Conservation (phyloP, 768 basidiomycete species). For the Kwoniella mangroviensis region DNA sequence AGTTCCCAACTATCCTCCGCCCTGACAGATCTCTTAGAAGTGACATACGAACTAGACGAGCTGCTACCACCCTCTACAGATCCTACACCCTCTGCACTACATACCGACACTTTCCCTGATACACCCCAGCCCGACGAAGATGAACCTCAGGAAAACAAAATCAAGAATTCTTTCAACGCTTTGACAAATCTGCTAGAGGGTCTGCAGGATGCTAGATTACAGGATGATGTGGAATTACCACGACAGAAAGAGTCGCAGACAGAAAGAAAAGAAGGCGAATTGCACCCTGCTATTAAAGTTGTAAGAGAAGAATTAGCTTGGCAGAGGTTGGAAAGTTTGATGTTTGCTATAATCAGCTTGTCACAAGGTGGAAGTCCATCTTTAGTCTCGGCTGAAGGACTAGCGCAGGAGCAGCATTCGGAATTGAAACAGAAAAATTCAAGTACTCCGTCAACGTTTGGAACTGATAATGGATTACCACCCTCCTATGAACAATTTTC, state of each 20-base stretch:
- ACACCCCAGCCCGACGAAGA: background rate
- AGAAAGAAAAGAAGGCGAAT: background rate
- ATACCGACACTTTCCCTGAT: slow-evolving; percentile 2
- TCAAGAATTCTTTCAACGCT: slow-evolving; percentile 12
- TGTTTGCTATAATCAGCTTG: slow-evolving; percentile 18
- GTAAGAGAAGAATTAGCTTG: slow-evolving; percentile 37
- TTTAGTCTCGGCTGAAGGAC: background rate
- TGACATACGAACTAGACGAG: slow-evolving; percentile 40
- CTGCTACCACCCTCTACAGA: slow-evolving; percentile 28
- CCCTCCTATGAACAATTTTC: slow-evolving; percentile 1
- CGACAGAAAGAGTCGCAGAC: background rate
- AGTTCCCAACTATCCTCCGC: slow-evolving; percentile 34
- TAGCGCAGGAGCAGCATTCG: background rate
- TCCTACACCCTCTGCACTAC: slow-evolving; percentile 13
- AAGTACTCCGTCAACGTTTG: background rate
- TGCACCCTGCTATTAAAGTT: slow-evolving; percentile 35
- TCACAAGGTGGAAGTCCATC: background rate
- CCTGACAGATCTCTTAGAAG: slow-evolving; percentile 41
- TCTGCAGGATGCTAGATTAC: slow-evolving; percentile 7
- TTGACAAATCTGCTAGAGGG: slow-evolving; percentile 7
- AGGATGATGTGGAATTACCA: background rate
- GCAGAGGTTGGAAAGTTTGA: slow-evolving; percentile 35
- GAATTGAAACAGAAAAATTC: too few species aligned
- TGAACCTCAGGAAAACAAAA: background rate
- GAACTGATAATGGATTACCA: slow-evolving; percentile 9